Conservation (phyloP, 2,329 filamentous ascomycete species). For the Calonectria montana region DNA sequence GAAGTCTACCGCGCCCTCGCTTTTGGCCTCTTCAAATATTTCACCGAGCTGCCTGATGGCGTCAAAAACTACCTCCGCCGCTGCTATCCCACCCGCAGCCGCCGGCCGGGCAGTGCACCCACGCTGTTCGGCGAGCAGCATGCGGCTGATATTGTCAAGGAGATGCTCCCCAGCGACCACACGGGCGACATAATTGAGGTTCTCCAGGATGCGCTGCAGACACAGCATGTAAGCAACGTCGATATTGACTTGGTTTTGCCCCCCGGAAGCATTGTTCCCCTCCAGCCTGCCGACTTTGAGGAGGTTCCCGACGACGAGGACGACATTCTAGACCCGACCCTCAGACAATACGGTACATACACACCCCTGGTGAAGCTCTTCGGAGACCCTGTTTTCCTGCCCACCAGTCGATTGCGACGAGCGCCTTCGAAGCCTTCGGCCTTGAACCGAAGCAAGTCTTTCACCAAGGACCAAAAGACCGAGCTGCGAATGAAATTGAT, state of each 20-base stretch:
- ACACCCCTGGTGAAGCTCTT: conserved; percentile 81
- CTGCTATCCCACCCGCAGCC: conserved; percentile 64
- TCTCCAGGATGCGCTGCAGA: conserved; percentile 80
- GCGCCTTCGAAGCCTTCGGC: conserved; percentile 89
- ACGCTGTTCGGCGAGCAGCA: conserved; percentile 90
- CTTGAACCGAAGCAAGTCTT: conserved; percentile 80
- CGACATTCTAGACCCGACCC: conserved; percentile 71
- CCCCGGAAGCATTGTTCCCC: conserved; percentile 77
- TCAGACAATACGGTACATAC: conserved; percentile 81
- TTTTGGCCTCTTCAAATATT: conserved; percentile 95
- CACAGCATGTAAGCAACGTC: conserved; percentile 85
- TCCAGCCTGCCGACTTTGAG: conserved; percentile 69
- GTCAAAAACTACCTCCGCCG: conserved; percentile 79
- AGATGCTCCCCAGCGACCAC: conserved; percentile 86
- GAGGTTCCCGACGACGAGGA: conserved; percentile 72
- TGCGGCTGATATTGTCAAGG: conserved; percentile 88
- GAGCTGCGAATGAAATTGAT: conserved; percentile 88
- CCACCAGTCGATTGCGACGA: conserved; percentile 84
- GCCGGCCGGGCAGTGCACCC: conserved; percentile 72
- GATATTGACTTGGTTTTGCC: conserved; percentile 91
- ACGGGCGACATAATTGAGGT: conserved; percentile 77
- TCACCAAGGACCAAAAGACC: conserved; percentile 84
- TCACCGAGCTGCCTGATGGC: conserved; percentile 82
- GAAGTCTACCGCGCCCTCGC: conserved; percentile 92
- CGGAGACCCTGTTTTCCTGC: conserved; percentile 86